Conservation (phyloP, 2,329 filamentous ascomycete species). For the Cladosporium halotolerans region DNA sequence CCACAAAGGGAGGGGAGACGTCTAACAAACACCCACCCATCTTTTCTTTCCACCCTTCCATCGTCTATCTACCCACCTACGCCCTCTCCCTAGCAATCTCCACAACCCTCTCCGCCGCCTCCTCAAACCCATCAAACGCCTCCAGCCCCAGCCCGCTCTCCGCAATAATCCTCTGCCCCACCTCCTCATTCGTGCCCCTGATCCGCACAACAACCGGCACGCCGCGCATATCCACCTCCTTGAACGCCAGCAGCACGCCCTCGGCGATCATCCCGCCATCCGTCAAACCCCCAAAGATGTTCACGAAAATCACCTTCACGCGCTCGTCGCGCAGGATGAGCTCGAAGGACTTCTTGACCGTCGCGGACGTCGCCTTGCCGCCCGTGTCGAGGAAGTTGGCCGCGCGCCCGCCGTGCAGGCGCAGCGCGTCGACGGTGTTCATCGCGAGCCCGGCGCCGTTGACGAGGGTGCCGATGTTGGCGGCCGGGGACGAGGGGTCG, state of each 20-base stretch:
- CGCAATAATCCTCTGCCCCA: conserved; percentile 62
- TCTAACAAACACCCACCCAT: too few species aligned
- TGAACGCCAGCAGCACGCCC: conserved; percentile 66
- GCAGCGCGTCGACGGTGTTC: conserved; percentile 80
- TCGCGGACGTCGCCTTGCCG: conserved; percentile 77
- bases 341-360: conserved; percentile 70
- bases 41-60: too few species aligned
- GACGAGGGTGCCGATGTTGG: conserved; percentile 72
- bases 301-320: conserved; percentile 67
- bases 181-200: conserved; percentile 66
- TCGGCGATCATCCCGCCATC: conserved; percentile 76
- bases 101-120: conserved; percentile 62
- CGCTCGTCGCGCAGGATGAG: conserved; percentile 65
- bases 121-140: conserved; percentile 69
- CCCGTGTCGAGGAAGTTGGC: conserved; percentile 88
- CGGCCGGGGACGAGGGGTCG: conserved; percentile 36
- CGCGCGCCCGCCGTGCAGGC: conserved; percentile 58
- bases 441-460: conserved; percentile 87
- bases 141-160: conserved; percentile 62
- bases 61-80: neutral
- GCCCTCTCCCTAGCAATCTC: conserved; percentile 41
- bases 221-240: conserved; percentile 51
- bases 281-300: conserved; percentile 65
- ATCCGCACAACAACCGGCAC: conserved; percentile 72
- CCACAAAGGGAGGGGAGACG: too few species aligned